A percentile compares a stretch with the other conserved stretches of the same genome.
Evolutionary conservation across 2,329 filamentous ascomycete species (phyloP).

Genomic region (Colletotrichum somersetense): DNA sequence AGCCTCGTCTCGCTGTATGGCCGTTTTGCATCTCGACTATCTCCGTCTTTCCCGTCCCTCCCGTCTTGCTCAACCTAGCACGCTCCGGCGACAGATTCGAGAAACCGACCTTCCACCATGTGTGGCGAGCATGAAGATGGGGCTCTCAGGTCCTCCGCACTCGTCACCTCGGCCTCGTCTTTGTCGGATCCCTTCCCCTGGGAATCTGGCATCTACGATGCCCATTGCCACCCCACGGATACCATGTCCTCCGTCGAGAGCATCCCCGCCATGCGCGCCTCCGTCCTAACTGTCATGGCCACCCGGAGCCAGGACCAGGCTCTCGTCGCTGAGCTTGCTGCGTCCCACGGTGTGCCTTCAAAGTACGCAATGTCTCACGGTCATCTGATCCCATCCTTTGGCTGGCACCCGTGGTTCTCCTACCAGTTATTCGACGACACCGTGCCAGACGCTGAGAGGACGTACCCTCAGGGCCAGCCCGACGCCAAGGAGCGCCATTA

Average conservation of each 20-base stretch:
- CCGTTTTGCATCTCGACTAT: constrained; percentile 9
- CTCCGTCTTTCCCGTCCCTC: constrained; percentile 12
- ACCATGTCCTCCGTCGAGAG: constrained; percentile 72
- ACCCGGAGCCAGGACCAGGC: constrained; percentile 81
- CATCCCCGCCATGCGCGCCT: constrained; percentile 75
- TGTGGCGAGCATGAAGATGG: constrained; percentile 31
- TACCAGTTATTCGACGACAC: constrained; percentile 78
- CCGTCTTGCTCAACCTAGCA: constrained; percentile 16
- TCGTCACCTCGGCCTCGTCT: constrained; percentile 20
- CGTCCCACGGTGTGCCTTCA: constrained; percentile 62
- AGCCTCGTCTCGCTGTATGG: constrained; percentile 14
- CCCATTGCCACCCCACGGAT: constrained; percentile 88
- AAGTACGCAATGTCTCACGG: constrained; percentile 42
- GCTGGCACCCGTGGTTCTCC: constrained; percentile 91
- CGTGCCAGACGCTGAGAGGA: constrained; percentile 47
- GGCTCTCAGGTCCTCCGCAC: constrained; percentile 11
- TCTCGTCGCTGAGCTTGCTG: constrained; percentile 74
- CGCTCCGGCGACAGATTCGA: neutral
- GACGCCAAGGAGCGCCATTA: constrained; percentile 71
- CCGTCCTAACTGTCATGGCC: constrained; percentile 79
- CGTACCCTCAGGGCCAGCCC: constrained; percentile 50
- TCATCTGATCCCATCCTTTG: constrained; percentile 76
- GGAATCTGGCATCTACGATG: constrained; percentile 79
- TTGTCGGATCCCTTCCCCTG: constrained; percentile 68
- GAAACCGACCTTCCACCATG: constrained; percentile 28